Base-by-base conservation (phyloP, 768 basidiomycete genomes). In the Hericium coralloides region DNA sequence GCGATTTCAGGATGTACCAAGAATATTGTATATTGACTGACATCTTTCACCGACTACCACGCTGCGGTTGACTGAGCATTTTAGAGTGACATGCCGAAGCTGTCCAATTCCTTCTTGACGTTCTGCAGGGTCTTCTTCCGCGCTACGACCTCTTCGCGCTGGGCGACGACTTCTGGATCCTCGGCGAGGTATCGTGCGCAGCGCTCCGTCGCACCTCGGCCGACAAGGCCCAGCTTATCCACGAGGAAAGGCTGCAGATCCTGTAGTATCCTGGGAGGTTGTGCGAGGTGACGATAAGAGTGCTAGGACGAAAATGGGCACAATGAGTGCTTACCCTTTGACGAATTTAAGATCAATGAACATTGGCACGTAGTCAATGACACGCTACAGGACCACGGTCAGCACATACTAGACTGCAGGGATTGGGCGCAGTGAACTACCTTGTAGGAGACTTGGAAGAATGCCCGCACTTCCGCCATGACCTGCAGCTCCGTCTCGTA, bases 381-480 rank as follows among this genome's bases (percentile, higher is more conserved):
- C 67, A 17, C 77, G 71, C 78, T 79, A 26, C 4, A 43, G 17
- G 18, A 15, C 17, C 12, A 45, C 8, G 15, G 1, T 43, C 41
- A 18, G 15, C 41, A 43, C 17, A 12, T 45, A 20, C 39, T 52
- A 49, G 36, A 50, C 4, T 12, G 17, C 31, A 45, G 15, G 48
- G 4, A 53, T n/a, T 23, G 12, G 43, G 38, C 38, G 20, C 20
- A 12, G 36, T 6, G 3, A 51, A 64, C 20, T 36, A 73, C 78
- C 68, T 78, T 78, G 64, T 74, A 78, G 0, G 77, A 68, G 15
- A 78, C 71, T 61, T 76, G 72, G 66, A 74, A 78, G 60, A 78
- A 78, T 12, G 75, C 76, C 9, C 71, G 64, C 4, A 75, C 72
- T 56, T 77, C 74, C 1, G 77, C 73, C 71, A 74, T 74, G 10